Percentiles rank a stretch among this genome's conserved stretches.
phyloP scores from a whole-genome alignment of 1,284 basidiomycete species.

The Pseudozyma sp. region DNA sequence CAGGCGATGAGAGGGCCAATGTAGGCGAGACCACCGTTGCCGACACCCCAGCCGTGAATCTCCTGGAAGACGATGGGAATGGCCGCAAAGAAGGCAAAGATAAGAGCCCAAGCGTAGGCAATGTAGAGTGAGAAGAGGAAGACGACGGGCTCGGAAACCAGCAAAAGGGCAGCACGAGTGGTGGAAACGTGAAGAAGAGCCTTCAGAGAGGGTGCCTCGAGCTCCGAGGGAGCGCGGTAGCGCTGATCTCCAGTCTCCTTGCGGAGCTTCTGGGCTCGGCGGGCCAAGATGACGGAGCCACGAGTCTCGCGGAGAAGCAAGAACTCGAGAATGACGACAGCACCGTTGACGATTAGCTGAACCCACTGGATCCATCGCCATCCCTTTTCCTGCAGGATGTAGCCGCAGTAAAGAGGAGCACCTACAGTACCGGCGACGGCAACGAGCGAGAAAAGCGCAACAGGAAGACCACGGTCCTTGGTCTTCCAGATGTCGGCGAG shows the following conservation, averaged over 20 bases:
- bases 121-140: slow-evolving; percentile 67
- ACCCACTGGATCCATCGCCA: slow-evolving; percentile 69
- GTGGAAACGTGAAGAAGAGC: slow-evolving; percentile 64
- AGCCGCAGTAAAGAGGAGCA: slow-evolving; percentile 63
- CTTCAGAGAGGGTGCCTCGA: slow-evolving; percentile 67
- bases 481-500: slow-evolving; percentile 65
- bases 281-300: slow-evolving; percentile 65
- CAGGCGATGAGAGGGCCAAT: slow-evolving; percentile 64
- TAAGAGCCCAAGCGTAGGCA: slow-evolving; percentile 63
- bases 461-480: slow-evolving; percentile 62
- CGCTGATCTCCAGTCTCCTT: slow-evolving; percentile 67
- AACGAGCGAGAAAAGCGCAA: slow-evolving; percentile 67
- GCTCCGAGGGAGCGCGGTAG: slow-evolving; percentile 66
- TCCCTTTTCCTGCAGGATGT: slow-evolving; percentile 64
- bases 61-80: slow-evolving; percentile 68
- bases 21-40: slow-evolving; percentile 68
- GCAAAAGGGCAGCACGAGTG: slow-evolving; percentile 63
- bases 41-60: slow-evolving; percentile 67
- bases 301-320: slow-evolving; percentile 68
- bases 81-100: slow-evolving; percentile 66
- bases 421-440: slow-evolving; percentile 64
- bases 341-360: slow-evolving; percentile 63
- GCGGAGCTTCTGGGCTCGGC: slow-evolving; percentile 63
- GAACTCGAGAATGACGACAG: slow-evolving; percentile 64
- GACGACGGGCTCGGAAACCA: slow-evolving; percentile 67